Base-by-base conservation (phyloP, 352 stramenopile species). In the Phytophthora quininea region DNA sequence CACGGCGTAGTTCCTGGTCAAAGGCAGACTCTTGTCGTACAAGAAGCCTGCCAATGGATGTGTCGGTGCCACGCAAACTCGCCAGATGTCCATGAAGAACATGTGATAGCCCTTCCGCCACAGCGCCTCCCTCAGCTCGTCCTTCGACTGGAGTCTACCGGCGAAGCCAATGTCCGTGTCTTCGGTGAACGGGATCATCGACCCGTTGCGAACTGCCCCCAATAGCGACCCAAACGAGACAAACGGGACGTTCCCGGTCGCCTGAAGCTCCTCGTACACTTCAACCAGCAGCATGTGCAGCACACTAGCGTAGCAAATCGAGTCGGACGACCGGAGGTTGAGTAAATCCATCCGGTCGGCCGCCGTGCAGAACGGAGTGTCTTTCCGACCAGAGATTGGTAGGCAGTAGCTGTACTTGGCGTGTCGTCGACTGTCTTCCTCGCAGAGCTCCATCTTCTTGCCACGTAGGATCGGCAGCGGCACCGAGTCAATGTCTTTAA, bases 241-340 rank as follows among this genome's bases (percentile, higher is more conserved):
- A 30, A 70, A 52, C 24, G 79, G 79, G 15, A 61, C 47, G 7
- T 60, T 71, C 6, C 58, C 63, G 11, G 73, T 48, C 1, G 32
- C 55, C 30, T 69, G 30, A 29, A 88, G 43, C 54, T 83, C 71
- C 35, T 74, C 68, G 65, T 86, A 86, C 14, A 84, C 76, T 48
- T 88, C 79, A 33, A 82, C 57, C 24, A 88, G 58, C 27, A 88
- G 46, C 72, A 88, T 75, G 59, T 88, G 77, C 58, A 88, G 58
- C 30, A 81, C 74, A 49, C 77, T 86, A 24, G 51, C 69, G 31
- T 74, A 82, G 62, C 79, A 88, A 6, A 80, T 33, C 11, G 74
- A 79, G 8, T 73, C 60, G 3, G 64, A 58, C 1, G 62, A 64
- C 2, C 31, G 38, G 3, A 69, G 45, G 2, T 40, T 73, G 14